Conservation (phyloP, 2,329 filamentous ascomycete species). For the Falciphora oryzae region DNA sequence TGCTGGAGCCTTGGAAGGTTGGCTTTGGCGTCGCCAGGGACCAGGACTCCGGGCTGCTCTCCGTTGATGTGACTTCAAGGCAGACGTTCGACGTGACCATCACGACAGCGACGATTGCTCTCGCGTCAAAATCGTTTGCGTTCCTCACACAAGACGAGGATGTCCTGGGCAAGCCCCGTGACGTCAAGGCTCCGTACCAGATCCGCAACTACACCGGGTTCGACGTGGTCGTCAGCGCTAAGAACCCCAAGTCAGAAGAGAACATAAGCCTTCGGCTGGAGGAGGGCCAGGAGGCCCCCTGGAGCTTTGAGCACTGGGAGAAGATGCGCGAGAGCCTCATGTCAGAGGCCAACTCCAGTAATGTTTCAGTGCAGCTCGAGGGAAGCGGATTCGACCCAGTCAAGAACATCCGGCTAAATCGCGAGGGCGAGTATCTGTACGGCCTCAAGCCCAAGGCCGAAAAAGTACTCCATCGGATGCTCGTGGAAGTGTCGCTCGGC, state of each 20-base stretch:
- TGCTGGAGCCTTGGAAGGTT: conserved; percentile 95
- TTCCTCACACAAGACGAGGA: conserved; percentile 87
- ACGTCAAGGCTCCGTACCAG: conserved; percentile 84
- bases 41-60: conserved; percentile 66
- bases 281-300: conserved; percentile 87
- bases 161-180: conserved; percentile 86
- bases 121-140: conserved; percentile 87
- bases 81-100: conserved; percentile 89
- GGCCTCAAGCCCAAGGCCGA: conserved; percentile 83
- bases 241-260: conserved; percentile 59
- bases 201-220: conserved; percentile 97
- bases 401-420: conserved; percentile 79
- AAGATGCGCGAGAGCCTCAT: conserved; percentile 92
- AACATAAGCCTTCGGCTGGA: conserved; percentile 69
- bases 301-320: conserved; percentile 95
- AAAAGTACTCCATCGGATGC: conserved; percentile 76
- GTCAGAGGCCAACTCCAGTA: conserved; percentile 68
- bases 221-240: conserved; percentile 76
- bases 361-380: conserved; percentile 79
- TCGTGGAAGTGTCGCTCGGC: conserved; percentile 89
- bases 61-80: conserved; percentile 80
- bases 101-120: conserved; percentile 87
- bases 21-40: conserved; percentile 83
- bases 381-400: conserved; percentile 91
- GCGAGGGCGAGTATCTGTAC: conserved; percentile 92